These are phyloP conservation scores for Sclerotinia minor DNA, from an alignment of 2,329 filamentous ascomycete species.

Conservation along the genomic window DNA sequence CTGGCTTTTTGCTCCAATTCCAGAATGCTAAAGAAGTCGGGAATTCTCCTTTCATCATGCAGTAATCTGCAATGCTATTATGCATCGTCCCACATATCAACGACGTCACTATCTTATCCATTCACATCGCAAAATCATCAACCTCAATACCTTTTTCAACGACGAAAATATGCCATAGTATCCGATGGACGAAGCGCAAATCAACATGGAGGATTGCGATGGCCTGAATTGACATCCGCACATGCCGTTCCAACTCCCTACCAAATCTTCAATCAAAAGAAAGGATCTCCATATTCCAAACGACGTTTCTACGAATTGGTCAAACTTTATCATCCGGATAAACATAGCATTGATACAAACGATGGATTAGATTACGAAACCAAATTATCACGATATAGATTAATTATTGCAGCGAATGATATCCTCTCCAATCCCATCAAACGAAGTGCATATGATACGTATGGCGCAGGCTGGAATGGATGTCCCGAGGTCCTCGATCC, in stretches of 20 bases:
- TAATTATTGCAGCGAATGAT: constrained; percentile 84
- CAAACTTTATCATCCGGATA: constrained; percentile 94
- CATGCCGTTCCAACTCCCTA: constrained; percentile 66
- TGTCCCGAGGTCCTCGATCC: constrained; percentile 43
- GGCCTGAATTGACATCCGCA: constrained; percentile 39
- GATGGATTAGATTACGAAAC: constrained; percentile 57
- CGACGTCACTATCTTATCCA: constrained; percentile 37
- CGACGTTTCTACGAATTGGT: constrained; percentile 84
- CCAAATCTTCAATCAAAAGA: constrained; percentile 70
- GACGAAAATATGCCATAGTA: constrained; percentile 44
- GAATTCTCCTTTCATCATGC: constrained; percentile 43
- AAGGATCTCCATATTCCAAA: constrained; percentile 74
- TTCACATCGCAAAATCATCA: not conserved
- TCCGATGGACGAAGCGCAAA: constrained; percentile 43
- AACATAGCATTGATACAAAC: constrained; percentile 46
- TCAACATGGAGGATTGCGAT: constrained; percentile 38
- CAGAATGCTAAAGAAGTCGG: constrained; percentile 50
- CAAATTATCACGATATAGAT: constrained; percentile 83
- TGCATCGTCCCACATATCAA: constrained; percentile 40
- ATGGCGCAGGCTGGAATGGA: constrained; percentile 76
- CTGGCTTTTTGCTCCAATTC: constrained; percentile 3
- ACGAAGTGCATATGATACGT: constrained; percentile 77
- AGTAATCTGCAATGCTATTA: constrained; percentile 41
- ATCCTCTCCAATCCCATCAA: constrained; percentile 81
- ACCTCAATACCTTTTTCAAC: constrained; percentile 30